Percentiles rank a stretch among this genome's conserved stretches.
Conservation (phyloP, 139 green algal genomes). For the Micractinium conductrix region DNA sequence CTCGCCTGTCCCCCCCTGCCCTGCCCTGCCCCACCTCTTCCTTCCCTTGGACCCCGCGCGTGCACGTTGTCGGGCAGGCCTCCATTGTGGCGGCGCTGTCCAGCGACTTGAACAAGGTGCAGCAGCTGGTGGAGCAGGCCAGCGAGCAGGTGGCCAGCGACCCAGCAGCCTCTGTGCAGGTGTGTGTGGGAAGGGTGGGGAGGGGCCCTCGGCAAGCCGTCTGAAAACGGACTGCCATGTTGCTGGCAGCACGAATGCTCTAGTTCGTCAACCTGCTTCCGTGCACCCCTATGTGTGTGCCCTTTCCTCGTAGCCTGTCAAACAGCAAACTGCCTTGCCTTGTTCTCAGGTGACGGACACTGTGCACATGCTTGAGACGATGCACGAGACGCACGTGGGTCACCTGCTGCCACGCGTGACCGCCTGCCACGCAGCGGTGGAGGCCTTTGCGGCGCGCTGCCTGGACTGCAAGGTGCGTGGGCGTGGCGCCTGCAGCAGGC, state of each 20-base stretch:
- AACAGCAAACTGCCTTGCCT: background rate
- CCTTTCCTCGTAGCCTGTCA: background rate
- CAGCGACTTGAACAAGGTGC: constrained; percentile 69
- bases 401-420: constrained; percentile 70
- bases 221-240: too few relatives aligned
- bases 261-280: too few relatives aligned
- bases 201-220: too few relatives aligned
- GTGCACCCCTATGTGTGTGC: too few relatives aligned
- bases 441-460: constrained; percentile 50
- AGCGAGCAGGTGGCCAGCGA: constrained; percentile 56
- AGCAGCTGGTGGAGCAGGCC: constrained; percentile 71
- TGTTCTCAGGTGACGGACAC: constrained; percentile 62
- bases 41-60: too few relatives aligned
- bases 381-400: constrained; percentile 73
- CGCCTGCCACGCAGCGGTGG: constrained; percentile 44
- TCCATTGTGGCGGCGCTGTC: constrained; percentile 51
- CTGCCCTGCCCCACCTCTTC: too few relatives aligned
- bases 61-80: too few relatives aligned
- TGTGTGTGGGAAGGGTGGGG: background rate
- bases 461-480: constrained; percentile 60
- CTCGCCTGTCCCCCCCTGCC: background rate
- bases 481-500: too few relatives aligned
- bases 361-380: constrained; percentile 80
- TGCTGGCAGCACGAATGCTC: too few relatives aligned
- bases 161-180: constrained; percentile 23